Evolutionary conservation across 169 alveolate species (phyloP), one percentile per base, ranked within the genome.

Genomic region (Cryptosporidium muris): DNA sequence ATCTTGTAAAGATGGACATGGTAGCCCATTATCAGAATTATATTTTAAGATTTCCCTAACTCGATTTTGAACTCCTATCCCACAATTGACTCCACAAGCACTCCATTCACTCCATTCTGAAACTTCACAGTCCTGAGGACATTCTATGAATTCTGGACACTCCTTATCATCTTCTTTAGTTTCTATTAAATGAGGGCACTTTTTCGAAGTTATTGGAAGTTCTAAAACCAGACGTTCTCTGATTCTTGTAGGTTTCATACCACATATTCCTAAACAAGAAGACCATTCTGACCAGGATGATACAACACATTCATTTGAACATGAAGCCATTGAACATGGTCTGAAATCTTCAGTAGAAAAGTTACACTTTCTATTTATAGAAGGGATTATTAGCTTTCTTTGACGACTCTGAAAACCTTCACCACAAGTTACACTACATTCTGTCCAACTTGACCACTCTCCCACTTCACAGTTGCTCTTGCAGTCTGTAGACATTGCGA

Each of bases 31-130:
- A 14, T 81, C 66, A n/a, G 82, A 65, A 12, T 81, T 81, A 58
- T 81, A 66, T 52, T 74, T 81, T 51, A 53, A 40, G 51, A 89
- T 68, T 38, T 81, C 85, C 14, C 92, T 66, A 45, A 47, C 34
- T 25, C 92, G 63, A 12, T 62, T 80, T 52, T 66, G 60, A 49
- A 53, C 60, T 14, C 81, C 80, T 45, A 58, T 53, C 51, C 91
- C 88, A 63, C 93, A 90, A 40, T 81, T 65, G 3, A 74, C 67
- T n/a, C 82, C 82, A 52, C 93, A 90, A 4, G 64, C 90, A 1
- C 88, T 54, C 93, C 93, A 90, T 40, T 66, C 81, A 36, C 81
- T 58, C 93, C 93, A 90, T 16, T 63, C 82, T 36, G 90, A 81
- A 25, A 88, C 93, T 0, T 63, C 67, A 66, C 93, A 90, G 65